Evolutionary conservation across 129 eudicot species (phyloP).

Genomic region (Tagetes patula): DNA sequence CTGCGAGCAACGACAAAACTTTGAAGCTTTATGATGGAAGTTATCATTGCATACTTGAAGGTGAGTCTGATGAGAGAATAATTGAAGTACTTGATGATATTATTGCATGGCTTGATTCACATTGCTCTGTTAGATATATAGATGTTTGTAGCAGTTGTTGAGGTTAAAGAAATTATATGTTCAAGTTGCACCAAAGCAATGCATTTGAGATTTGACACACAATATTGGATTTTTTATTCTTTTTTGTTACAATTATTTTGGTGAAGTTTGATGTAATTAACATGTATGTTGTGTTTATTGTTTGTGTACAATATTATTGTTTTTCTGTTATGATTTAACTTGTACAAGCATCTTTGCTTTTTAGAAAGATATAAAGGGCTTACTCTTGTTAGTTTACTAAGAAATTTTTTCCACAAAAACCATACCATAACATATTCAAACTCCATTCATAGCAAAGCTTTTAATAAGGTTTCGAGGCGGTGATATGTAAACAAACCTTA

Average conservation of each 20-base stretch:
- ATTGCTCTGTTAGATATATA: conserved; percentile 33
- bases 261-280: conserved; percentile 10
- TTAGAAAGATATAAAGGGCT: too few species aligned
- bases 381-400: too few species aligned
- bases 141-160: background rate
- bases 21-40: conserved; percentile 74
- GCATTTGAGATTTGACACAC: conserved; percentile 6
- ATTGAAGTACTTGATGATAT: conserved; percentile 62
- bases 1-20: conserved; percentile 68
- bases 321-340: background rate
- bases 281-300: conserved; percentile 21
- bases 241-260: conserved; percentile 23
- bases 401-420: too few species aligned
- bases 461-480: too few species aligned
- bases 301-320: conserved; percentile 9
- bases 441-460: too few species aligned
- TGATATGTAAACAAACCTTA: too few species aligned
- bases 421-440: too few species aligned
- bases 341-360: background rate
- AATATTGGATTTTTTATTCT: conserved; percentile 25
- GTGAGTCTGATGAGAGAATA: conserved; percentile 83
- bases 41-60: conserved; percentile 82
- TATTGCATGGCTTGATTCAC: conserved; percentile 64
- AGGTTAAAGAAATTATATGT: conserved; percentile 22
- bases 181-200: conserved; percentile 23